Evolutionary conservation across 805 yeast species (phyloP).

Genomic region (Candida berthetii): DNA sequence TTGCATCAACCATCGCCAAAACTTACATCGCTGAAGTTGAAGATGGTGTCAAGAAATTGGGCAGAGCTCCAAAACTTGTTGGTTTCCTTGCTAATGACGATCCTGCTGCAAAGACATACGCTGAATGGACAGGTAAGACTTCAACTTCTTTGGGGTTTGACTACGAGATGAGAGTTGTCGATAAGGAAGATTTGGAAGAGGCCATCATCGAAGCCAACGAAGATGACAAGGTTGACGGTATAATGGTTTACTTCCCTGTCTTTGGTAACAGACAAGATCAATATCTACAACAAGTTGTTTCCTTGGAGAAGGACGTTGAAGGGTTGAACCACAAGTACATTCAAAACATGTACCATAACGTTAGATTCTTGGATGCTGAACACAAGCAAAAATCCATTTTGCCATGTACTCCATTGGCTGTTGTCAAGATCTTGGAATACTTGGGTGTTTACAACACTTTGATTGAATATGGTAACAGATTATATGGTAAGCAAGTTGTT

Average conservation of each 20-base stretch:
- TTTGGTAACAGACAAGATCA: conserved; percentile 94
- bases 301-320: conserved; percentile 93
- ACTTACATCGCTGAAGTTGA: conserved; percentile 69
- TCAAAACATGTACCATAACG: conserved; percentile 92
- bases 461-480: conserved; percentile 82
- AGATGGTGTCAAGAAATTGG: conserved; percentile 44
- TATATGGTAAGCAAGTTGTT: conserved; percentile 88
- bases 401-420: conserved; percentile 95
- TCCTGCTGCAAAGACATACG: conserved; percentile 94
- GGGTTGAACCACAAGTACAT: conserved; percentile 88
- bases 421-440: conserved; percentile 88
- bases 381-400: conserved; percentile 69
- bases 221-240: conserved; percentile 76
- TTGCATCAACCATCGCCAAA: conserved; percentile 87
- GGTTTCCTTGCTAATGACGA: conserved; percentile 91
- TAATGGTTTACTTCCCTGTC: conserved; percentile 96
- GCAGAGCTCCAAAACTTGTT: conserved; percentile 67
- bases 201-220: conserved; percentile 76
- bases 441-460: conserved; percentile 81
- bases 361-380: conserved; percentile 75
- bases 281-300: conserved; percentile 87
- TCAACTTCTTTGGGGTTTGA: conserved; percentile 80
- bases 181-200: conserved; percentile 81
- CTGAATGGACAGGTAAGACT: conserved; percentile 93
- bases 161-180: conserved; percentile 66